Conservation (phyloP, 768 basidiomycete genomes). For the Pleurotus ostreatus region DNA sequence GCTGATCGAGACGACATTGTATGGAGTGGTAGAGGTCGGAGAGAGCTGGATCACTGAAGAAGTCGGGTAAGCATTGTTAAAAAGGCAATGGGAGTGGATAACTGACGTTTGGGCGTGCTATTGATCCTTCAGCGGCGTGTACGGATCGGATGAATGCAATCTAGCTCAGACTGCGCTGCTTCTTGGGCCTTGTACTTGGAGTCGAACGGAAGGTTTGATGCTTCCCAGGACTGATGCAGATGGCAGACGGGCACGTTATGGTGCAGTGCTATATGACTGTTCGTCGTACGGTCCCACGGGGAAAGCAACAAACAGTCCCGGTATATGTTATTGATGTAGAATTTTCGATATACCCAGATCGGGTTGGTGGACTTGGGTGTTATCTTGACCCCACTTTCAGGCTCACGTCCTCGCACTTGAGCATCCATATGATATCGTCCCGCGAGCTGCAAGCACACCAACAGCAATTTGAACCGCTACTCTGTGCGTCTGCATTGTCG, state of each 20-base stretch:
- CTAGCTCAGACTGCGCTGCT: neutral
- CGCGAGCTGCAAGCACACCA: neutral
- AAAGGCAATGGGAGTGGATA: constrained; percentile 2
- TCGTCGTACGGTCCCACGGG: neutral
- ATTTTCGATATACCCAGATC: neutral
- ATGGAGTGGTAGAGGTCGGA: neutral
- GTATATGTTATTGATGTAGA: constrained; percentile 4
- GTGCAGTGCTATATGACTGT: neutral
- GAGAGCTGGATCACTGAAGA: neutral
- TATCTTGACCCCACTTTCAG: constrained; percentile 4
- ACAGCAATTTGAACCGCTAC: no score
- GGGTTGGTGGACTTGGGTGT: neutral
- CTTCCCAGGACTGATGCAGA: neutral
- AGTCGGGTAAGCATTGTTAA: neutral
- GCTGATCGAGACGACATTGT: constrained; percentile 6
- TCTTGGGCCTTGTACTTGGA: neutral
- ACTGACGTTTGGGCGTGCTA: neutral
- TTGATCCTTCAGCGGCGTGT: constrained; percentile 1
- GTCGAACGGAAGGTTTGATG: constrained; percentile 5
- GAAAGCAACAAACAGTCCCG: neutral
- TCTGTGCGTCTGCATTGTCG: neutral
- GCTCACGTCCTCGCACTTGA: neutral
- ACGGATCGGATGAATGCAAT: constrained; percentile 5
- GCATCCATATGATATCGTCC: neutral
- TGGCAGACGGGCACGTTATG: constrained; percentile 1